These are phyloP conservation scores for Fusarium acutatum DNA, from an alignment of 2,329 filamentous ascomycete species.

Conservation along the genomic window DNA sequence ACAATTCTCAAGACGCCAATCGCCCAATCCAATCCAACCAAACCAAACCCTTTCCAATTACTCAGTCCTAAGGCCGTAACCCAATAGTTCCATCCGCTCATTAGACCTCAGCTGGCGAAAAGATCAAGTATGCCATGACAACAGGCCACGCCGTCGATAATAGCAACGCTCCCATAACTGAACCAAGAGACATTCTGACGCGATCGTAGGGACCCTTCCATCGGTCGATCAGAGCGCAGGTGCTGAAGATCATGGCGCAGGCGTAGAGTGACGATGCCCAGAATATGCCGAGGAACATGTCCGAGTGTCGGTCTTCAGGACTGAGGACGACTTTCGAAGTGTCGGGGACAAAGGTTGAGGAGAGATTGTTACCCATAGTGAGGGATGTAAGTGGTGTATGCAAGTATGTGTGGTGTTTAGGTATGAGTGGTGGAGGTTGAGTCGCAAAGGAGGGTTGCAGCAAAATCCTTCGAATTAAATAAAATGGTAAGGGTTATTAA, in stretches of 20 bases:
- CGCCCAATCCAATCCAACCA: neutral
- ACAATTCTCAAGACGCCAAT: constrained; percentile 13
- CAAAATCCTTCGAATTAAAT: neutral
- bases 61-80: neutral
- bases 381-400: neutral
- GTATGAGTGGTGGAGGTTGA: neutral
- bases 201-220: constrained; percentile 52
- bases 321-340: constrained; percentile 47
- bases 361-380: constrained; percentile 54
- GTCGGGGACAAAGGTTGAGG: constrained; percentile 49
- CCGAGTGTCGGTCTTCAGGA: constrained; percentile 42
- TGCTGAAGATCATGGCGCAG: constrained; percentile 54
- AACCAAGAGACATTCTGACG: constrained; percentile 39
- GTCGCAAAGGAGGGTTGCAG: neutral
- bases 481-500: neutral
- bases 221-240: constrained; percentile 53
- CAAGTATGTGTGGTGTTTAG: neutral
- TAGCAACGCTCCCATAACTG: constrained; percentile 45
- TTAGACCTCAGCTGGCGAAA: constrained; percentile 24
- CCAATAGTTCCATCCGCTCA: neutral
- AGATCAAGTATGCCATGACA: constrained; percentile 47
- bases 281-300: constrained; percentile 46
- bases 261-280: constrained; percentile 50
- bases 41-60: neutral
- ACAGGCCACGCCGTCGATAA: constrained; percentile 49